Evolutionary conservation across 495 filamentous ascomycete species (phyloP).

Genomic region (Penicillium subrubescens): DNA sequence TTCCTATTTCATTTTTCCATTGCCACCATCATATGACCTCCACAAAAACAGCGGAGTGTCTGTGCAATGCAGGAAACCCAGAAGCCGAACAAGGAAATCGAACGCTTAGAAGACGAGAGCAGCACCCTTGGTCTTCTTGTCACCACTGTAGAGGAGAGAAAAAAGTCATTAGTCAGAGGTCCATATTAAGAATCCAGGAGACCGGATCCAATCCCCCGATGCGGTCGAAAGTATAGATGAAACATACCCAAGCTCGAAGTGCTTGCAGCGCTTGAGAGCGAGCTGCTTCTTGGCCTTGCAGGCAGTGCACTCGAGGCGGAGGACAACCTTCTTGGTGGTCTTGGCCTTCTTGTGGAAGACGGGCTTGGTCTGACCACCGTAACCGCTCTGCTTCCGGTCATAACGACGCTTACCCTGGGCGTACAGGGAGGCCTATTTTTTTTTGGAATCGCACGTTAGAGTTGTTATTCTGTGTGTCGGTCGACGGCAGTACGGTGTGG

Average conservation of each 20-base stretch:
- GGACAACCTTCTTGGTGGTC: constrained; percentile 99
- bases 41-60: constrained; percentile 37
- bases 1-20: constrained; percentile 55
- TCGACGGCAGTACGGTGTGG: not conserved
- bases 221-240: not conserved
- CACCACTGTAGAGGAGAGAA: constrained; percentile 68
- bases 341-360: constrained; percentile 99
- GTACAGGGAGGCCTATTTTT: constrained; percentile 77
- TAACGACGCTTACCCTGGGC: constrained; percentile 99
- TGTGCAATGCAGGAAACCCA: constrained; percentile 52
- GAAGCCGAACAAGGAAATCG: constrained; percentile 52
- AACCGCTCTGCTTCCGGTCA: constrained; percentile 98
- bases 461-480: constrained; percentile 1
- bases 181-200: not conserved
- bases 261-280: constrained; percentile 98
- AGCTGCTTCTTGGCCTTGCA: constrained; percentile 99
- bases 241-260: constrained; percentile 97
- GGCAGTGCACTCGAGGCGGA: constrained; percentile 90
- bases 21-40: constrained; percentile 50
- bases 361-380: constrained; percentile 99
- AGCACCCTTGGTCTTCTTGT: constrained; percentile 99
- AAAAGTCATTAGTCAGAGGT: constrained; percentile 27
- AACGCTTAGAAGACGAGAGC: constrained; percentile 92
- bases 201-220: not conserved
- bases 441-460: constrained; percentile 29